Conservation (phyloP, 805 yeast genomes). For the Nakazawaea populi region DNA sequence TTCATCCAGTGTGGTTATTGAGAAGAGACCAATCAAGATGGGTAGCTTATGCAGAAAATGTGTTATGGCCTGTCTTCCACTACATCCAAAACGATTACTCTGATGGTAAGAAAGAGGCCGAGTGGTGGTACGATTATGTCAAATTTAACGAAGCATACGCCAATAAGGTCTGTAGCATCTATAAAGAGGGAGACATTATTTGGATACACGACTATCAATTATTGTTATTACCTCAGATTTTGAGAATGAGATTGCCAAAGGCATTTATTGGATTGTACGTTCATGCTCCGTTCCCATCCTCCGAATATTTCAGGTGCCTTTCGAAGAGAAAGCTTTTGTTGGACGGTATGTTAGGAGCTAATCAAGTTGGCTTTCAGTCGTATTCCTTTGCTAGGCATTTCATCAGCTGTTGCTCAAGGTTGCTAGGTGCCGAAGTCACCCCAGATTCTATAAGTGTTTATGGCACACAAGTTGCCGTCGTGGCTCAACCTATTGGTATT, state of each 20-base stretch:
- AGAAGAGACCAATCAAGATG: conserved; percentile 76
- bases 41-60: conserved; percentile 86
- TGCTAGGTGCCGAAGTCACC: conserved; percentile 74
- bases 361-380: conserved; percentile 81
- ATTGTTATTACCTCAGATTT: conserved; percentile 72
- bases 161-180: conserved; percentile 63
- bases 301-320: conserved; percentile 87
- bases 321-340: conserved; percentile 77
- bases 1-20: conserved; percentile 87
- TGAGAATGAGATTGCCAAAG: conserved; percentile 70
- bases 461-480: conserved; percentile 71
- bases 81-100: conserved; percentile 77
- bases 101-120: conserved; percentile 62
- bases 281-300: conserved; percentile 92
- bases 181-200: conserved; percentile 83
- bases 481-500: conserved; percentile 83
- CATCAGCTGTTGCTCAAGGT: conserved; percentile 81
- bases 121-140: conserved; percentile 84
- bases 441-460: conserved; percentile 57
- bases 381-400: conserved; percentile 87
- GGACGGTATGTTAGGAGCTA: conserved; percentile 90
- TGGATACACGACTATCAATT: conserved; percentile 93
- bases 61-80: conserved; percentile 92
- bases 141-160: conserved; percentile 88
- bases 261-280: conserved; percentile 73